These are phyloP conservation scores for Nothophaeocryptopus gaeumannii DNA, from an alignment of 2,329 filamentous ascomycete species.

Conservation along the genomic window DNA sequence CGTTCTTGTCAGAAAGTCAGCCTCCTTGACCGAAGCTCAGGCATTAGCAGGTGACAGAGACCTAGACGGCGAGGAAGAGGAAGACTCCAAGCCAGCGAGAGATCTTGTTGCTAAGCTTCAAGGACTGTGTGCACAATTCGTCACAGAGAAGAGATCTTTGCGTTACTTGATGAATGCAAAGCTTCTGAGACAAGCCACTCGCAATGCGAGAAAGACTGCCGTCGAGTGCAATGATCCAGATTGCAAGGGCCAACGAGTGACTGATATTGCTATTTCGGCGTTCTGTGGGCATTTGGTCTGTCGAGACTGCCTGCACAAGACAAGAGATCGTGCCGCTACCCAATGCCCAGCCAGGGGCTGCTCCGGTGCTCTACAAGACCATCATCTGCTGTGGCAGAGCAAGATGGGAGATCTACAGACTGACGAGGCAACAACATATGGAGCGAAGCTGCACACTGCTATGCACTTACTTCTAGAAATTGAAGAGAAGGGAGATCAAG, in stretches of 20 bases:
- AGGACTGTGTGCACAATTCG: constrained; percentile 19
- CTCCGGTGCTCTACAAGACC: constrained; percentile 36
- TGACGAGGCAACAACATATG: constrained; percentile 27
- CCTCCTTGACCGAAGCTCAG: not conserved
- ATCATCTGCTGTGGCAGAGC: constrained; percentile 42
- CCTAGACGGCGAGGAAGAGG: constrained; percentile 3
- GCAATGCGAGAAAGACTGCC: not conserved
- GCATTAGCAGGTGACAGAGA: not conserved
- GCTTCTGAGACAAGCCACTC: constrained; percentile 2
- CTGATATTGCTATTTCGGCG: constrained; percentile 39
- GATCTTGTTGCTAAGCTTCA: constrained; percentile 12
- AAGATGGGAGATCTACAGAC: constrained; percentile 36
- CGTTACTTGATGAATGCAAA: constrained; percentile 26
- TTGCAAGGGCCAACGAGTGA: constrained; percentile 3
- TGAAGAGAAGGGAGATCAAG: constrained; percentile 44
- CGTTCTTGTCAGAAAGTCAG: constrained; percentile 2
- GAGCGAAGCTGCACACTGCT: constrained; percentile 50
- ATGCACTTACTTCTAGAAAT: constrained; percentile 45
- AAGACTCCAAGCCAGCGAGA: constrained; percentile 6
- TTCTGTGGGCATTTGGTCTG: constrained; percentile 56
- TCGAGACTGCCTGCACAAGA: constrained; percentile 36
- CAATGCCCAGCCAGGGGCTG: constrained; percentile 44
- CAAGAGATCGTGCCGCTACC: constrained; percentile 27
- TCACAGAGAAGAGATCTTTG: constrained; percentile 23
- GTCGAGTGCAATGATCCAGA: constrained; percentile 9